Conservation (phyloP, 768 basidiomycete genomes). For the Mycena filopes region DNA sequence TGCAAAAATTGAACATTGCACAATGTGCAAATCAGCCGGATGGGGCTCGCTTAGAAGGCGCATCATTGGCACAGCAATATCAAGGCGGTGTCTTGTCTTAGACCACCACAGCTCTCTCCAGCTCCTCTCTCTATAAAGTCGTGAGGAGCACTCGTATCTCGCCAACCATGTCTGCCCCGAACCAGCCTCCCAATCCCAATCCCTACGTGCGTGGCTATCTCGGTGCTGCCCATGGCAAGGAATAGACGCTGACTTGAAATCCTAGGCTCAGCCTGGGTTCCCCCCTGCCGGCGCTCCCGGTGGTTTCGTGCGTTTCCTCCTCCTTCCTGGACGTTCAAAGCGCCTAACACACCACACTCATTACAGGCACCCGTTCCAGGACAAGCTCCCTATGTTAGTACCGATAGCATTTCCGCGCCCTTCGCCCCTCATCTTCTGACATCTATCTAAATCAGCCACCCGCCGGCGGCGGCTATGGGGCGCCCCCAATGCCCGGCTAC, state of each 20-base stretch:
- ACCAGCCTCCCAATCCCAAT: conserved; percentile 1
- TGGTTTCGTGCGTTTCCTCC: conserved; percentile 1
- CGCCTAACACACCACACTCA: background rate
- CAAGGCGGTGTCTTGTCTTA: too few relatives aligned
- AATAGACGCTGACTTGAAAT: too few relatives aligned
- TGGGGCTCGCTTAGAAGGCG: too few relatives aligned
- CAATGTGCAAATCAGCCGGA: too few relatives aligned
- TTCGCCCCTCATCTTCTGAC: too few relatives aligned
- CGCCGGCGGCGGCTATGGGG: background rate
- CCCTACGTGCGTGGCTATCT: background rate
- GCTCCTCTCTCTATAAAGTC: too few relatives aligned
- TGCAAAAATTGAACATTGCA: too few relatives aligned
- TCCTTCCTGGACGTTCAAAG: background rate
- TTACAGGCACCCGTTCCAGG: background rate
- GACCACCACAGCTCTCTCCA: too few relatives aligned
- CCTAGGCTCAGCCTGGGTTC: background rate
- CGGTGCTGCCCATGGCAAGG: too few relatives aligned
- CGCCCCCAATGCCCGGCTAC: conserved; percentile 6
- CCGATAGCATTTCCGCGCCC: too few relatives aligned
- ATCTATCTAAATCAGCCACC: background rate
- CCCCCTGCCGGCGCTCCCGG: conserved; percentile 3
- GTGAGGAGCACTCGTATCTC: too few relatives aligned
- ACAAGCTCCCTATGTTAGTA: background rate
- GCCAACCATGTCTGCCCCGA: conserved; percentile 1
- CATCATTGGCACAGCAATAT: too few relatives aligned